Evolutionary conservation across 2,329 filamentous ascomycete species (phyloP).

Genomic region (Neonectria magnoliae): DNA sequence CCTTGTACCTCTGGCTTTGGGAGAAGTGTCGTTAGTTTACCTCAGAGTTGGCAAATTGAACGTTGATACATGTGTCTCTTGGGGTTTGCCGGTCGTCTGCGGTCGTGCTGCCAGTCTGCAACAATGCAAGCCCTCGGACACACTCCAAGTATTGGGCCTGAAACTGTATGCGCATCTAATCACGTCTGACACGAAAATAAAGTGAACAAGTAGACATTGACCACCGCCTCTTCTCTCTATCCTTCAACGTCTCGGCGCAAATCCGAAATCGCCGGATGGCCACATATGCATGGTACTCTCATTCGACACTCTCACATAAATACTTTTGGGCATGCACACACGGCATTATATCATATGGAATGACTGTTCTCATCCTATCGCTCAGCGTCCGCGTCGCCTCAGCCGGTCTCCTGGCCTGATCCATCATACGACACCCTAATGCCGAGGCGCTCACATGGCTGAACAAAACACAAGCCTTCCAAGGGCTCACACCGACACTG

Average conservation of each 20-base stretch:
- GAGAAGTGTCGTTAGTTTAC: not conserved
- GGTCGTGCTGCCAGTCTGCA: no score
- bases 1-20: not conserved
- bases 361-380: not conserved
- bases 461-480: not conserved
- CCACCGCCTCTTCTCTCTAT: not conserved
- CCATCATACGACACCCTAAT: slow-evolving; percentile 23
- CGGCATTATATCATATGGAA: slow-evolving; percentile 16
- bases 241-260: not conserved
- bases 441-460: not conserved
- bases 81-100: not conserved
- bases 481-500: not conserved
- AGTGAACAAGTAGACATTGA: not conserved
- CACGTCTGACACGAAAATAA: not conserved
- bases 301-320: not conserved
- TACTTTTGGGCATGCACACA: not conserved
- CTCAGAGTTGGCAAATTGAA: not conserved
- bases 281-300: not conserved
- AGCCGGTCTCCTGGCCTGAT: not conserved
- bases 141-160: not conserved
- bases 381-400: slow-evolving; percentile 22
- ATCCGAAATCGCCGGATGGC: not conserved
- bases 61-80: not conserved
- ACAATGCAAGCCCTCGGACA: not conserved
- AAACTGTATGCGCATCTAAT: not conserved